Percentiles rank a stretch among this genome's conserved stretches.
phyloP scores from a whole-genome alignment of 1,284 basidiomycete genomes.

The Golubevia pallescens region DNA sequence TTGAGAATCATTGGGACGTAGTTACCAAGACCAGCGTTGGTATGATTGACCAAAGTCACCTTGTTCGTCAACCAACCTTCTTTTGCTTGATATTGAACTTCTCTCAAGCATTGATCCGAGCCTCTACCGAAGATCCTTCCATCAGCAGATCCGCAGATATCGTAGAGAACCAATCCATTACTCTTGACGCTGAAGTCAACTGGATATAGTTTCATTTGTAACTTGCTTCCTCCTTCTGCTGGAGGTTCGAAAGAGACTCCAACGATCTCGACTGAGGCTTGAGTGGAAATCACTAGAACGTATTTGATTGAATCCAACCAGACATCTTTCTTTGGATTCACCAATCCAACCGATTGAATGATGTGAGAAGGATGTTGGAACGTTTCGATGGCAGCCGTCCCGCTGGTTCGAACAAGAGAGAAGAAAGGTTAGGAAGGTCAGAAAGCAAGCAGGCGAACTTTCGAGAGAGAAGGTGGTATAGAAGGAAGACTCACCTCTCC shows the following conservation, averaged over 20 bases:
- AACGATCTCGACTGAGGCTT: conserved; percentile 43
- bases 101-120: conserved; percentile 57
- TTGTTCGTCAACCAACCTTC: conserved; percentile 61
- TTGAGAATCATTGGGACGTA: conserved; percentile 41
- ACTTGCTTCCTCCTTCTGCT: neutral
- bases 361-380: conserved; percentile 51
- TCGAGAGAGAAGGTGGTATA: neutral
- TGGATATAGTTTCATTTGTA: conserved; percentile 48
- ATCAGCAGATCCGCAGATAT: conserved; percentile 39
- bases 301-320: conserved; percentile 55
- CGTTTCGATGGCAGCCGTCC: conserved; percentile 47
- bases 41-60: conserved; percentile 55
- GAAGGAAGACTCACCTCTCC: conserved; percentile 73
- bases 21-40: conserved; percentile 46
- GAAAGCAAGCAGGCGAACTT: too few species aligned
- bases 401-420: too few species aligned
- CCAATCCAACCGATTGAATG: conserved; percentile 49
- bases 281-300: conserved; percentile 53
- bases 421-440: too few species aligned
- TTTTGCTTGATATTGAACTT: conserved; percentile 56
- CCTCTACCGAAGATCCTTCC: conserved; percentile 54
- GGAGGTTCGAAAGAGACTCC: conserved; percentile 32
- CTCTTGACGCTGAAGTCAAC: conserved; percentile 50
- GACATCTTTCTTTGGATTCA: conserved; percentile 44
- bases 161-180: conserved; percentile 45